phyloP scores from a whole-genome alignment of 148 eudicot genomes.

The Camellia lanceoleosa region DNA sequence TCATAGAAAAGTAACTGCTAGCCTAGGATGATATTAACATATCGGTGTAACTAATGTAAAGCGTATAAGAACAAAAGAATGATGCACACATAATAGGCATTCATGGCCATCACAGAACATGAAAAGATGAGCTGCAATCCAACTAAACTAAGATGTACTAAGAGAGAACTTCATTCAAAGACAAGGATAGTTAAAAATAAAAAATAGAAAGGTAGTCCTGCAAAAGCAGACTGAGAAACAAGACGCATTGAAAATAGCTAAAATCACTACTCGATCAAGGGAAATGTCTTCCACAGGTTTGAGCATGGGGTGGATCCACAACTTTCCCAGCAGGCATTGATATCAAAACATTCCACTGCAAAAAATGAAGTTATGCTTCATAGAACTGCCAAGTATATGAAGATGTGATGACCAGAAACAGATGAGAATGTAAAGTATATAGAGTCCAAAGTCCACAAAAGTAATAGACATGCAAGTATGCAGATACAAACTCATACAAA shows the following conservation, averaged over 20 bases:
- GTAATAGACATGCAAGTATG: background rate
- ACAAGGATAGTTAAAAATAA: background rate
- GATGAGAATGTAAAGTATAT: background rate
- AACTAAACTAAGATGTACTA: background rate
- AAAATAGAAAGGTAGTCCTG: background rate
- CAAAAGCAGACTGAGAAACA: background rate
- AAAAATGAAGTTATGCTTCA: background rate
- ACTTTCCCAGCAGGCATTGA: constrained; percentile 40
- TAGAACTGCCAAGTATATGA: background rate
- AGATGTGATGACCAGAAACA: background rate
- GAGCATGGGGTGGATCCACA: constrained; percentile 57
- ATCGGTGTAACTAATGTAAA: background rate
- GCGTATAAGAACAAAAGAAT: background rate
- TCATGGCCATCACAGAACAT: background rate
- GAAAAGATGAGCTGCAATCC: background rate
- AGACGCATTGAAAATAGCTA: background rate
- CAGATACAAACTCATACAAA: background rate
- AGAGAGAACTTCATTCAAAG: background rate
- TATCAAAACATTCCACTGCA: constrained; percentile 17
- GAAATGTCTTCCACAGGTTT: constrained; percentile 53
- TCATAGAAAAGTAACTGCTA: background rate
- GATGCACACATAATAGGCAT: background rate
- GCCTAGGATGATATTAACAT: background rate
- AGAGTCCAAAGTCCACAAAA: background rate
- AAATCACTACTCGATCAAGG: constrained; percentile 55